Base-by-base conservation (phyloP, 208 protist species). In the Leishmania aethiopica region DNA sequence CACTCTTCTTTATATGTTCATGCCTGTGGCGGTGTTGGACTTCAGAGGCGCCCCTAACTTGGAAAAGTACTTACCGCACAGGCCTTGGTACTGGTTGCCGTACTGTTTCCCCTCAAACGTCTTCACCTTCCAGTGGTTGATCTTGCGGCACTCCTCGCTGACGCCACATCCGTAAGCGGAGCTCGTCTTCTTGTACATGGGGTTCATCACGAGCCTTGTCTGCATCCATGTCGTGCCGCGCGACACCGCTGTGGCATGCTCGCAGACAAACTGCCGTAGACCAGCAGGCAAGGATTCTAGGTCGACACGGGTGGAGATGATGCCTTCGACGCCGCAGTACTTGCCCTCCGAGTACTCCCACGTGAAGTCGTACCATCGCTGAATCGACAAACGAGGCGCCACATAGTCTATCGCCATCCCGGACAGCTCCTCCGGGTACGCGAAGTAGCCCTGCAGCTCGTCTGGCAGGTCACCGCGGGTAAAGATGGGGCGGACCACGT, bases 141-240 rank as follows among this genome's bases (percentile, higher is more conserved):
- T 79, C 64, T 88, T 86, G 42, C 88, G 84, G 66, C 91, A 89
- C 78, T 94, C 93, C 79, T 94, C 89, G 2, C 49, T 32, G 8
- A 93, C 87, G 3, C 86, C 88, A 55, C 91, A 89, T 17, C 94
- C 94, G 81, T 97, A 97, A n/a, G 80, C 67, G 7, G 93, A 73
- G 72, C 89, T 96, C 42, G 93, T 89, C 37, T 87, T 82, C 78
- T 93, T 96, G 81, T 96, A 97, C 91, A 95, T 95, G 42, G 94
- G 94, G 77, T 96, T 96, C 28, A 80, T 64, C 15, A 69, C 66
- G 17, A 71, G 62, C 67, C 66, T 73, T 60, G 83, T 80, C 37
- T 62, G 55, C 10, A 86, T 80, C 83, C 83, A 86, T 15, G 45
- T 59, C 15, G 91, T 93, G 42, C 87, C 49, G 19, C 87, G 79